Evolutionary conservation across 768 basidiomycete species (phyloP).

Genomic region (Coprinellus aureogranulatus): DNA sequence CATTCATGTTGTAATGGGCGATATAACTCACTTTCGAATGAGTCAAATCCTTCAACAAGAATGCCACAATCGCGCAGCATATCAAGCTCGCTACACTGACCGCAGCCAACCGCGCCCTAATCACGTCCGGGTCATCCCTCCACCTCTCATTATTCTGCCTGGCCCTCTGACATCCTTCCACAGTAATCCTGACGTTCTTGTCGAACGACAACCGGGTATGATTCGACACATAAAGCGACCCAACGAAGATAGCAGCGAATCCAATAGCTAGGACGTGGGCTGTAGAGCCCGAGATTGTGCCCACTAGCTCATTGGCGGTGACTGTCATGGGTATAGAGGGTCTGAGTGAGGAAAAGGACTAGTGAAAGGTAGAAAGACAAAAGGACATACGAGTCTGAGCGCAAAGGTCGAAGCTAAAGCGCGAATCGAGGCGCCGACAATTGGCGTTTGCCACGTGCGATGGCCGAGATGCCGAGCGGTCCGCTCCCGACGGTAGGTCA

Average conservation of each 20-base stretch:
- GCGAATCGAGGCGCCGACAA: neutral
- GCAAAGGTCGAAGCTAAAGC: neutral
- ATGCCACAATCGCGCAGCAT: slow-evolving; percentile 52
- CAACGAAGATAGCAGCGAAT: slow-evolving; percentile 73
- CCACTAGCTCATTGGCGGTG: neutral
- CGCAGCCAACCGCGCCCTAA: slow-evolving; percentile 71
- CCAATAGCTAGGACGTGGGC: slow-evolving; percentile 52
- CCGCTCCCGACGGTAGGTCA: too few species aligned
- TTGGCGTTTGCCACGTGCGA: neutral
- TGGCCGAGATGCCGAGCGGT: neutral
- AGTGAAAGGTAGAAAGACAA: neutral
- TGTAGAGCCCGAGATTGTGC: slow-evolving; percentile 6
- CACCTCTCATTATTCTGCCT: slow-evolving; percentile 42
- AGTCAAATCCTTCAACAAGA: slow-evolving; percentile 33
- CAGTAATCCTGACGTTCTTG: slow-evolving; percentile 24
- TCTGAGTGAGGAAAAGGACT: neutral
- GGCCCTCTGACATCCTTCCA: slow-evolving; percentile 20
- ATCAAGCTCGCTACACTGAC: slow-evolving; percentile 61
- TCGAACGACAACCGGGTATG: slow-evolving; percentile 56
- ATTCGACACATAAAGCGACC: slow-evolving; percentile 76
- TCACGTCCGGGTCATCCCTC: slow-evolving; percentile 84
- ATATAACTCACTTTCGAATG: slow-evolving; percentile 12
- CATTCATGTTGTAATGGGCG: too few species aligned
- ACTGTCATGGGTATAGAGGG: neutral
- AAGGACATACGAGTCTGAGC: neutral